phyloP scores from a whole-genome alignment of 192 early-diverging fungal species.

The Gigaspora rosea region DNA sequence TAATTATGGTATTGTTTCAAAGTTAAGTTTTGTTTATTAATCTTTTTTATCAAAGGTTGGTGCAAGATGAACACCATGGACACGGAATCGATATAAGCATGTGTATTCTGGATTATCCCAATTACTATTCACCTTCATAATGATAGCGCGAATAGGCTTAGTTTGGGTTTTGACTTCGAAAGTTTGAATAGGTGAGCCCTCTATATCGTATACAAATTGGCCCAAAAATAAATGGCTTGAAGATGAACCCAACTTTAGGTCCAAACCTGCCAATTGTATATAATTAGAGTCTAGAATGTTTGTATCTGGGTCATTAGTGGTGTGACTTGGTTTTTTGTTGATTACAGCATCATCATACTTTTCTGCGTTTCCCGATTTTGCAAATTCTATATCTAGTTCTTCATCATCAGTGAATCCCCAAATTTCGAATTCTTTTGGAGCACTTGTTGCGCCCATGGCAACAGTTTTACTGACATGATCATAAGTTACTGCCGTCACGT shows the following conservation, averaged over 20 bases:
- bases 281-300: not conserved
- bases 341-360: not conserved
- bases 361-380: too few relatives aligned
- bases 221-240: constrained; percentile 20
- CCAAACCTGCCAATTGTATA: not conserved
- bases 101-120: constrained; percentile 73
- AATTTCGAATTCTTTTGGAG: constrained; percentile 64
- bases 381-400: not conserved
- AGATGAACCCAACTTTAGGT: constrained; percentile 20
- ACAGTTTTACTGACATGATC: constrained; percentile 67
- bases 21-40: too few relatives aligned
- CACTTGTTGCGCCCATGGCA: constrained; percentile 60
- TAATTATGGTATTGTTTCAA: too few relatives aligned
- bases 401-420: constrained; percentile 47
- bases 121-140: constrained; percentile 65
- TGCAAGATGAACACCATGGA: constrained; percentile 36
- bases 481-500: constrained; percentile 61
- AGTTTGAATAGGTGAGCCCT: constrained; percentile 22
- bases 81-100: constrained; percentile 74
- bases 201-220: constrained; percentile 17
- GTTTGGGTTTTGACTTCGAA: constrained; percentile 30
- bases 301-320: not conserved
- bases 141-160: constrained; percentile 49
- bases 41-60: too few relatives aligned
- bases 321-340: not conserved